Base-by-base conservation (phyloP, 805 yeast species). In the Naumovozyma dairenensis region DNA sequence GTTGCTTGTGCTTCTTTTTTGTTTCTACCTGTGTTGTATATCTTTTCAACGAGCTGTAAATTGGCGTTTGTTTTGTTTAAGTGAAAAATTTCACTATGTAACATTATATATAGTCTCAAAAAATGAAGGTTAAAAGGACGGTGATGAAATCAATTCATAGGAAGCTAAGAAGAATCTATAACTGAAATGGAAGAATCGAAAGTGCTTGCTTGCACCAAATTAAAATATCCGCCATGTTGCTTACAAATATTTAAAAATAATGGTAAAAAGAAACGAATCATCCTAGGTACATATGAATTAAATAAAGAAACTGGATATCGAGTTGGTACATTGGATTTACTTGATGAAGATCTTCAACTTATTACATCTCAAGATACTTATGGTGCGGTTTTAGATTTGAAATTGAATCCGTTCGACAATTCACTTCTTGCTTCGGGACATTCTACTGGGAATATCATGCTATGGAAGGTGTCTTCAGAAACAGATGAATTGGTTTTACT, bases 161-260 rank as follows among this genome's bases (percentile, higher is more conserved):
- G n/a, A n/a, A n/a, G n/a, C n/a, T n/a, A n/a, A n/a, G n/a, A n/a
- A n/a, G n/a, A n/a, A n/a, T n/a, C n/a, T n/a, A n/a, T n/a, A n/a
- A n/a, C n/a, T n/a, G 25, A n/a, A 7, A 40, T 44, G 43, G 34
- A 38, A 10, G 59, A 54, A 35, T 36, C 46, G 6, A 17, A 15
- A 4, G 50, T 43, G 5, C 27, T 34, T 6, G 19, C n/a, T 9
- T 41, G 41, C 20, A 40, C 65, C 3, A 59, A 57, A 16, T 65
- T 89, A 0, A 55, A 61, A 1, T 60, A 75, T 2, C 97, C 97
- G 1, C 96, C 97, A 1, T 92, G 97, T 53, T 78, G 83, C 28
- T 55, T 89, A 4, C 65, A 78, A 24, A 66, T 77, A 7, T 72
- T 70, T 33, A 38, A 48, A 0, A 72, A 74, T 28, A n/a, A n/a